Evolutionary conservation across 345 rosid species (phyloP).

Genomic region (Passiflora organensis): DNA sequence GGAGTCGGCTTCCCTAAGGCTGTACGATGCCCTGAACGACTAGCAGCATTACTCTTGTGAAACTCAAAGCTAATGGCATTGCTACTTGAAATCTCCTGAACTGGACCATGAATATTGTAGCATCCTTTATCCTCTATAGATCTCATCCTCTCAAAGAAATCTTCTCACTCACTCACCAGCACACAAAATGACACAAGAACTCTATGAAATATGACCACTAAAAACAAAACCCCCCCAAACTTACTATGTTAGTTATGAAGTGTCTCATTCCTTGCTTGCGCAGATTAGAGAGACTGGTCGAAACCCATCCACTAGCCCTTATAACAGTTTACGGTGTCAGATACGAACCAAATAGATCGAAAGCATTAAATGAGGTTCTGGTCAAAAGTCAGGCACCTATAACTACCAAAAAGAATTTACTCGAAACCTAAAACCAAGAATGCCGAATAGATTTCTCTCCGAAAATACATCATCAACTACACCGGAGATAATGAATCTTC

Average conservation of each 20-base stretch:
- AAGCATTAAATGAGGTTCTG: background rate
- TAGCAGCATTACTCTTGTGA: slow-evolving; percentile 56
- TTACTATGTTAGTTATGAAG: background rate
- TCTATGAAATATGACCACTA: background rate
- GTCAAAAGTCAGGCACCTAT: background rate
- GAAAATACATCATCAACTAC: background rate
- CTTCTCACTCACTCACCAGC: slow-evolving; percentile 1
- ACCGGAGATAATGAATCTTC: slow-evolving; percentile 1
- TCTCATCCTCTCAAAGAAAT: slow-evolving; percentile 47
- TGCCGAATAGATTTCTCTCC: background rate
- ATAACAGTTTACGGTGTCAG: background rate
- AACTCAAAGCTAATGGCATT: slow-evolving; percentile 53
- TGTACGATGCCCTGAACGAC: slow-evolving; percentile 52
- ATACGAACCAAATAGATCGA: background rate
- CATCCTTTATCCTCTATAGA: slow-evolving; percentile 58
- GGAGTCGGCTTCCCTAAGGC: slow-evolving; percentile 86
- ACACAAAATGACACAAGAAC: slow-evolving; percentile 5
- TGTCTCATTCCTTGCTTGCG: background rate
- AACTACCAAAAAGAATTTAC: background rate
- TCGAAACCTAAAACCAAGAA: slow-evolving; percentile 1
- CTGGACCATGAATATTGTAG: slow-evolving; percentile 35
- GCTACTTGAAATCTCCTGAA: slow-evolving; percentile 42
- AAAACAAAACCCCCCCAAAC: slow-evolving; percentile 5
- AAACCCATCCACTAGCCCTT: slow-evolving; percentile 7
- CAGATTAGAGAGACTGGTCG: background rate